phyloP scores from a whole-genome alignment of 2,329 filamentous ascomycete genomes.

The Apiospora phragmitis region DNA sequence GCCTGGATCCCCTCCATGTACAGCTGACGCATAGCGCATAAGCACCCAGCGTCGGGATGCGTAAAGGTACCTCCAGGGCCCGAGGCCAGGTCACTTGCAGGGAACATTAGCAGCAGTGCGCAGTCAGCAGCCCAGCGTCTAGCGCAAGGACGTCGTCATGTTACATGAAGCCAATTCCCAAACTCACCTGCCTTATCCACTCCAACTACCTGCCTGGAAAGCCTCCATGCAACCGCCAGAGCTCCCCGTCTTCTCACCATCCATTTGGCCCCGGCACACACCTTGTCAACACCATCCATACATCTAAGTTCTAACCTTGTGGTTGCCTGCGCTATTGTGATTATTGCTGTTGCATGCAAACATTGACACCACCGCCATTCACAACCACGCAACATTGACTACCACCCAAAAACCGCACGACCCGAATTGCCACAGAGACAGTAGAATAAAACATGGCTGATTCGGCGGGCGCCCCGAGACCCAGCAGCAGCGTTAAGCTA shows the following conservation, averaged over 20 bases:
- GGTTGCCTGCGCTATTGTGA: neutral
- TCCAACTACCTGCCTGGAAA: neutral
- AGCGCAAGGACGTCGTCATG: slow-evolving; percentile 11
- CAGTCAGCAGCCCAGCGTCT: neutral
- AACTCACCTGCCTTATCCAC: slow-evolving; percentile 10
- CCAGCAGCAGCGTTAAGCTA: slow-evolving; percentile 99
- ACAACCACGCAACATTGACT: neutral
- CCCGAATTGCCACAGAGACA: neutral
- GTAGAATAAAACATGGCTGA: slow-evolving; percentile 63
- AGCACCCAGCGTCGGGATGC: neutral
- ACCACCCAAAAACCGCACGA: neutral
- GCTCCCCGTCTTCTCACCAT: slow-evolving; percentile 9
- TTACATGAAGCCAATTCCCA: slow-evolving; percentile 12
- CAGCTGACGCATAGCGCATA: neutral
- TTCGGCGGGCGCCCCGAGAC: slow-evolving; percentile 76
- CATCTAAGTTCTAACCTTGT: neutral
- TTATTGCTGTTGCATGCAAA: neutral
- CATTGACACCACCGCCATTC: neutral
- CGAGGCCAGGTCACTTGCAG: neutral
- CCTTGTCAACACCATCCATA: slow-evolving; percentile 5
- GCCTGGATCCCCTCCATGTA: neutral
- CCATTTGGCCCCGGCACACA: slow-evolving; percentile 1
- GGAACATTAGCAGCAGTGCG: neutral
- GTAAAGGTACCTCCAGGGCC: neutral
- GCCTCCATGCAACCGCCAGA: slow-evolving; percentile 5